Evolutionary conservation across 2,329 filamentous ascomycete species (phyloP).

Genomic region (Ophiognomonia clavigignenti-juglandacearum): DNA sequence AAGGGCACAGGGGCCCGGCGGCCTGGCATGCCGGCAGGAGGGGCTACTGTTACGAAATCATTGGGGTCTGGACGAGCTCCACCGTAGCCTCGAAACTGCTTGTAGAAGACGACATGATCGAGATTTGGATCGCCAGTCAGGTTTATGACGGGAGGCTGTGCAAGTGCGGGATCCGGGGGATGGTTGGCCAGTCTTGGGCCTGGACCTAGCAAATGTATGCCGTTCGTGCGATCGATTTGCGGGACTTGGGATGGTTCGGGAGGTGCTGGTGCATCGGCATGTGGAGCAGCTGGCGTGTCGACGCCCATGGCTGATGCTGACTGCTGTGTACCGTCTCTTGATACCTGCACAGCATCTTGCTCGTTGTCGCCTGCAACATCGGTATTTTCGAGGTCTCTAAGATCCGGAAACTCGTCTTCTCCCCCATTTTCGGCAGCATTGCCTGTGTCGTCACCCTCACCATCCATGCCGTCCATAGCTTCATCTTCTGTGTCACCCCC

Average conservation of each 20-base stretch:
- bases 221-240: not conserved
- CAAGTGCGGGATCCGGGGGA: not conserved
- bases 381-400: too few relatives aligned
- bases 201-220: not conserved
- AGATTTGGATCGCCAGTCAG: not conserved
- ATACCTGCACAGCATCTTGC: not conserved
- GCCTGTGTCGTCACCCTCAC: too few relatives aligned
- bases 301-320: not conserved
- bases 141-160: not conserved
- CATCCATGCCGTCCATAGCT: not conserved
- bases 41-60: not conserved
- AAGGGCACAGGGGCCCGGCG: not conserved
- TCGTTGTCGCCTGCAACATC: not conserved
- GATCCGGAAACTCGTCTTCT: too few relatives aligned
- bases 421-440: too few relatives aligned
- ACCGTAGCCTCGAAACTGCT: not conserved
- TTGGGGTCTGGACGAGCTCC: not conserved
- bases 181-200: too few relatives aligned
- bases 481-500: conserved; percentile 1
- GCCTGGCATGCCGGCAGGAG: not conserved
- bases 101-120: not conserved
- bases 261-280: too few relatives aligned
- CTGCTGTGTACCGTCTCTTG: not conserved
- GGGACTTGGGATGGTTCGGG: too few relatives aligned
- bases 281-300: not conserved